These are phyloP conservation scores for Suillus spraguei DNA, from an alignment of 768 basidiomycete genomes.

Conservation along the genomic window DNA sequence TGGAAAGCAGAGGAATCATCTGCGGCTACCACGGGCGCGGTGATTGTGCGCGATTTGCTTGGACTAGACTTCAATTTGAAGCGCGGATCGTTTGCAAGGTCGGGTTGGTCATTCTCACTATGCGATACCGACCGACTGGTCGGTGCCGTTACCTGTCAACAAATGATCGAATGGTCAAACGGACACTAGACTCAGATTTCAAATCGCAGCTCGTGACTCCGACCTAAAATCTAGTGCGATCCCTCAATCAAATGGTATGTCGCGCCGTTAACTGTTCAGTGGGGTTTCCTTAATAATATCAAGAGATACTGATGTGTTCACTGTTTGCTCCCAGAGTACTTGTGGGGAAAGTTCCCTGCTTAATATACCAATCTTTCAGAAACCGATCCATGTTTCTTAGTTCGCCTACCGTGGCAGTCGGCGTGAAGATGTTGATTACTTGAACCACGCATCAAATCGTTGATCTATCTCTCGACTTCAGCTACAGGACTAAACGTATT, in stretches of 20 bases:
- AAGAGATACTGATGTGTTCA: neutral
- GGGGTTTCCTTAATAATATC: neutral
- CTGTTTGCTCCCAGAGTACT: neutral
- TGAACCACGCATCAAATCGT: slow-evolving; percentile 1
- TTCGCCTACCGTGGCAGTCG: slow-evolving; percentile 1
- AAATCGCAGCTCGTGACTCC: neutral
- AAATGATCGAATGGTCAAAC: neutral
- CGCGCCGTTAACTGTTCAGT: neutral
- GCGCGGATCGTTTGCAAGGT: neutral
- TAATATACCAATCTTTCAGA: neutral
- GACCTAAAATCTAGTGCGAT: neutral
- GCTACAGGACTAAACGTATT: neutral
- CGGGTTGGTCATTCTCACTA: neutral
- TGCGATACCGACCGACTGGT: neutral
- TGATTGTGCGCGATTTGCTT: neutral
- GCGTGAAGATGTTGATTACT: neutral
- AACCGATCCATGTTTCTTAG: neutral
- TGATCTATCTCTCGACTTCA: neutral
- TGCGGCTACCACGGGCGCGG: slow-evolving; percentile 1
- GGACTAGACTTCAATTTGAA: neutral
- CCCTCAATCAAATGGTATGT: neutral
- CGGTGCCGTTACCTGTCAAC: neutral
- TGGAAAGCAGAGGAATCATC: neutral
- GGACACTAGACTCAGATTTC: neutral
- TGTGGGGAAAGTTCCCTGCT: neutral